phyloP scores from a whole-genome alignment of 2,329 filamentous ascomycete species.

The Sporothrix dimorphospora region DNA sequence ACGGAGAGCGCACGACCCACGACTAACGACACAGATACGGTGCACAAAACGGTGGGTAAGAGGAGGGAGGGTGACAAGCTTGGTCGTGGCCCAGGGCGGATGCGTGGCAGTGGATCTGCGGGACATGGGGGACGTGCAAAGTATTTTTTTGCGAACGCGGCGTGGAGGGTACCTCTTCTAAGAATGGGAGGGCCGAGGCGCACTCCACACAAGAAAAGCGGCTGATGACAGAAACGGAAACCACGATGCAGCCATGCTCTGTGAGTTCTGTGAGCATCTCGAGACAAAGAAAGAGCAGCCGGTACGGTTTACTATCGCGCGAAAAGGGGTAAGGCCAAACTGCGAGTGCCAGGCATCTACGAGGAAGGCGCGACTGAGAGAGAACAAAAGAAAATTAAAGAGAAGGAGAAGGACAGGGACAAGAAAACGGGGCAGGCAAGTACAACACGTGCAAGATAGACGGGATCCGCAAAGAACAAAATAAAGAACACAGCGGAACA shows the following conservation, averaged over 20 bases:
- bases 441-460: neutral
- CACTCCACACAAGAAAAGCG: slow-evolving; percentile 14
- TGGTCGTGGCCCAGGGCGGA: neutral
- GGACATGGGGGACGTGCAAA: slow-evolving; percentile 24
- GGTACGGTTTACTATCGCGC: too few species aligned
- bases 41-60: slow-evolving; percentile 9
- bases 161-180: neutral
- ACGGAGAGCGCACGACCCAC: slow-evolving; percentile 17
- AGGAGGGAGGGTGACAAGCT: slow-evolving; percentile 3
- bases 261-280: neutral
- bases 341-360: too few species aligned
- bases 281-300: neutral
- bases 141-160: slow-evolving; percentile 15
- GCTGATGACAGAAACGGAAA: slow-evolving; percentile 8
- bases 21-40: neutral
- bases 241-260: neutral
- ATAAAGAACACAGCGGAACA: neutral
- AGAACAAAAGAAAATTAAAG: neutral
- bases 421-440: neutral
- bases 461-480: neutral
- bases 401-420: neutral
- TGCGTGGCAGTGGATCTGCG: slow-evolving; percentile 31
- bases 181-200: neutral
- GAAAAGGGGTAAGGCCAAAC: too few species aligned
- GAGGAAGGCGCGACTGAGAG: neutral